A percentile compares a stretch with the other conserved stretches of the same genome.
Evolutionary conservation across 768 basidiomycete genomes (phyloP).

Genomic region (Phlegmacium glaucopus): DNA sequence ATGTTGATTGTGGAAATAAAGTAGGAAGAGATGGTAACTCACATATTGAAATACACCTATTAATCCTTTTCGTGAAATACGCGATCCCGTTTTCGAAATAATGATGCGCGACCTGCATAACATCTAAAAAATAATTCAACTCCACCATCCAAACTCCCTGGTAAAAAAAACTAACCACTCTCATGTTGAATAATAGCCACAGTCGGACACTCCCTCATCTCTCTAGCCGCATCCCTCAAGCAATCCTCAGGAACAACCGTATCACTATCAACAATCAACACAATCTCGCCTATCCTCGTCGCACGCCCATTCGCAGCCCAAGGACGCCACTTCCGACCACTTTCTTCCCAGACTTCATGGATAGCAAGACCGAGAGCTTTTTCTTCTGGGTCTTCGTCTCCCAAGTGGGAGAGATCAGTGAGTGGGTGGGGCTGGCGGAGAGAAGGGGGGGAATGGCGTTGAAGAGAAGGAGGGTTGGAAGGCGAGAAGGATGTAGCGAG

Average conservation of each 20-base stretch:
- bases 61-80: slow-evolving; percentile 80
- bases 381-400: slow-evolving; percentile 58
- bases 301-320: slow-evolving; percentile 75
- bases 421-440: slow-evolving; percentile 7
- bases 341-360: slow-evolving; percentile 64
- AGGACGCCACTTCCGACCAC: slow-evolving; percentile 48
- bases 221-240: slow-evolving; percentile 80
- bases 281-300: slow-evolving; percentile 69
- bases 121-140: slow-evolving; percentile 36
- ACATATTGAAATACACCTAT: slow-evolving; percentile 72
- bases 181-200: slow-evolving; percentile 88
- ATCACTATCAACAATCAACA: slow-evolving; percentile 79
- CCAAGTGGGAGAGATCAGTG: slow-evolving; percentile 12
- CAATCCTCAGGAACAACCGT: slow-evolving; percentile 81
- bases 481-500: background rate
- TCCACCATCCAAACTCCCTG: background rate
- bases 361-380: slow-evolving; percentile 68
- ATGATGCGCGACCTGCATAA: slow-evolving; percentile 82
- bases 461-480: slow-evolving; percentile 5
- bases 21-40: slow-evolving; percentile 28
- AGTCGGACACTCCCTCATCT: slow-evolving; percentile 70
- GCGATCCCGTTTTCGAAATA: slow-evolving; percentile 90
- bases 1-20: background rate
- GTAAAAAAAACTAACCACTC: slow-evolving; percentile 38
- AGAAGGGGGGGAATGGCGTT: slow-evolving; percentile 13